phyloP scores from a whole-genome alignment of 2,329 filamentous ascomycete species.

The Cercospora citrullina region DNA sequence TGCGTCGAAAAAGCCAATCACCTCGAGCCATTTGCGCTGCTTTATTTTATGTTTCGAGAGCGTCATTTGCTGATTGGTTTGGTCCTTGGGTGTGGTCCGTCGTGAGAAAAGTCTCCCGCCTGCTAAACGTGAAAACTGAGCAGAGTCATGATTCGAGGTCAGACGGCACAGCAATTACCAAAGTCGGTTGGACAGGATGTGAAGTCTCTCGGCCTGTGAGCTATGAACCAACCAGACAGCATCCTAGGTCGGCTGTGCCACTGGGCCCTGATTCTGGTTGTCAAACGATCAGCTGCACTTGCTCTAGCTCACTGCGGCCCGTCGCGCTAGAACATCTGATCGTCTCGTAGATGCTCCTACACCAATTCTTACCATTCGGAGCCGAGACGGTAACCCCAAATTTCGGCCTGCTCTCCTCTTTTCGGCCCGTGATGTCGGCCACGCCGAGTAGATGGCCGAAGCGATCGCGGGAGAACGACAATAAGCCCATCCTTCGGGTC shows the following conservation, averaged over 20 bases:
- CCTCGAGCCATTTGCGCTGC: not conserved
- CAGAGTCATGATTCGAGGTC: not conserved
- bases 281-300: not conserved
- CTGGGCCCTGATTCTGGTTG: conserved; percentile 18
- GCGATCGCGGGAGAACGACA: not conserved
- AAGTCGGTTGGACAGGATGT: not conserved
- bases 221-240: not conserved
- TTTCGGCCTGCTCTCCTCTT: not conserved
- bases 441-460: not conserved
- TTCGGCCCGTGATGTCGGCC: conserved; percentile 13
- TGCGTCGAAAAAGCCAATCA: not conserved
- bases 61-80: not conserved
- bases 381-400: not conserved
- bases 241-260: not conserved
- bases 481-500: not conserved
- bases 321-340: conserved; percentile 7
- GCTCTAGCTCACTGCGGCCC: not conserved
- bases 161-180: conserved; percentile 5
- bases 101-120: not conserved
- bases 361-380: not conserved
- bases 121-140: not conserved
- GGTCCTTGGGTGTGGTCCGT: not conserved
- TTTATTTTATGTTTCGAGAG: not conserved
- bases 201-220: not conserved
- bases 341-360: not conserved